A percentile compares a stretch with the other conserved stretches of the same genome.
These are phyloP conservation scores for Ottelia alismoides DNA, from an alignment of 106 monocot species.

Conservation along the genomic window DNA sequence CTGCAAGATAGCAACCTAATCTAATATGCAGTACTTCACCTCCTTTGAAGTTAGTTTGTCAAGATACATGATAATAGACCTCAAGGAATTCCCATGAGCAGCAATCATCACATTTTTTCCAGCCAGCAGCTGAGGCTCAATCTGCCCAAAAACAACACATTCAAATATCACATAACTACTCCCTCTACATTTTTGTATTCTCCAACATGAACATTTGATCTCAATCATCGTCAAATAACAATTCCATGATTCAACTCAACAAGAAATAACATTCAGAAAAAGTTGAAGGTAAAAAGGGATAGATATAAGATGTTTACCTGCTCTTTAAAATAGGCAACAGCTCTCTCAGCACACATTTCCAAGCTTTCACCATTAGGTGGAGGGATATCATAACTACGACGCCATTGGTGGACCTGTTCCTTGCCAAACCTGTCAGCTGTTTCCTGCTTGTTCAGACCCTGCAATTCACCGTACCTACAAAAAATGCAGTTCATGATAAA, in stretches of 20 bases:
- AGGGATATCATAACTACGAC: constrained; percentile 94
- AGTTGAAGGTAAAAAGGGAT: too few relatives aligned
- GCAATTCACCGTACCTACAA: constrained; percentile 87
- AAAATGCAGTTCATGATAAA: neutral
- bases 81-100: constrained; percentile 91
- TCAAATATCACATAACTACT: too few relatives aligned
- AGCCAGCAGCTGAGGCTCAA: constrained; percentile 63
- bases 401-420: constrained; percentile 91
- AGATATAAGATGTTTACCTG: constrained; percentile 34
- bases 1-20: too few relatives aligned
- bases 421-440: constrained; percentile 82
- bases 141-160: too few relatives aligned
- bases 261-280: neutral
- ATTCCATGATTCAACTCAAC: neutral
- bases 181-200: too few relatives aligned
- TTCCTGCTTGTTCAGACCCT: constrained; percentile 98
- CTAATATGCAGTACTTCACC: too few relatives aligned
- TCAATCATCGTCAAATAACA: constrained; percentile 3
- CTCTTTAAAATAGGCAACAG: constrained; percentile 87
- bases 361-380: constrained; percentile 97
- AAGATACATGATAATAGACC: constrained; percentile 97
- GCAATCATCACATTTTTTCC: constrained; percentile 97
- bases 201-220: too few relatives aligned
- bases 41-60: constrained; percentile 88
- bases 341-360: constrained; percentile 95